These are phyloP conservation scores for Populus ilicifolia DNA, from an alignment of 345 rosid species.

Conservation along the genomic window DNA sequence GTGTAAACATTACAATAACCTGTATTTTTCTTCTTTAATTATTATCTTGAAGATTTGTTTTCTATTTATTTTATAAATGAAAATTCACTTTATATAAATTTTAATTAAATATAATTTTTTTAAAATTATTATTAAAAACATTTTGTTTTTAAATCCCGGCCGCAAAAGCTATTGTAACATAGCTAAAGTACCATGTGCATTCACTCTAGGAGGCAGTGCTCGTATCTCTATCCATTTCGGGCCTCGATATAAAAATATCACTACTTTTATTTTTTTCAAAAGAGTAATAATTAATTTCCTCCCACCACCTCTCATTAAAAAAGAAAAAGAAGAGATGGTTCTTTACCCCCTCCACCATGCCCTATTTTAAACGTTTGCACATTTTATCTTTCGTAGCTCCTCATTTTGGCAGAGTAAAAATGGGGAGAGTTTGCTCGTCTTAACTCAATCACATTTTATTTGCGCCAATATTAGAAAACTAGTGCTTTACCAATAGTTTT, in stretches of 20 bases:
- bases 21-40: too few species aligned
- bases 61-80: too few species aligned
- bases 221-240: not conserved
- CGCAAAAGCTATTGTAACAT: too few species aligned
- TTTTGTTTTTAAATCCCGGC: too few species aligned
- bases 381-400: not conserved
- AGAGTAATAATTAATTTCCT: not conserved
- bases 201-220: not conserved
- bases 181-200: not conserved
- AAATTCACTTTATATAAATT: too few species aligned
- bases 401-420: not conserved
- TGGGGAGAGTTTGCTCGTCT: too few species aligned
- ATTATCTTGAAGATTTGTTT: too few species aligned
- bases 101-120: too few species aligned
- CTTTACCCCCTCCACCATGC: slow-evolving; percentile 4
- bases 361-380: not conserved
- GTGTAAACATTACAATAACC: too few species aligned
- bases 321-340: not conserved
- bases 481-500: too few species aligned
- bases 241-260: not conserved
- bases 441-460: not conserved
- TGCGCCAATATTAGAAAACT: not conserved
- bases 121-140: too few species aligned
- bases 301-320: not conserved
- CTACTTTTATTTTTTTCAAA: not conserved